Conservation (phyloP, 2,329 filamentous ascomycete species). For the Xylaria sp. region DNA sequence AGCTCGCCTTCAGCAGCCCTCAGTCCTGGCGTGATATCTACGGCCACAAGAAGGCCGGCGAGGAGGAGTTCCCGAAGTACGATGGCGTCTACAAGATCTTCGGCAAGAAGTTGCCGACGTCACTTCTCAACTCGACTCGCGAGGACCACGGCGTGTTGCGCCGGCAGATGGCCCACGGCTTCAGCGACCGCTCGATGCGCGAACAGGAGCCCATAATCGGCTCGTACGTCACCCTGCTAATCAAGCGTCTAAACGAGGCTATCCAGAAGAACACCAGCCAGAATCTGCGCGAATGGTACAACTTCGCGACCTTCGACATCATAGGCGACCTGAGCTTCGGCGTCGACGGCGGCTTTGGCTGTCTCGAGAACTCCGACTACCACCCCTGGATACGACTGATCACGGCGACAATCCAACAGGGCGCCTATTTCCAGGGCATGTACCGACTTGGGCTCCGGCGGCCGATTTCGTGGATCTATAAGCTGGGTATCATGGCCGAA, state of each 20-base stretch:
- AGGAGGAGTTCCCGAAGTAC: slow-evolving; percentile 48
- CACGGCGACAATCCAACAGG: slow-evolving; percentile 41
- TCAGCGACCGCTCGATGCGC: slow-evolving; percentile 54
- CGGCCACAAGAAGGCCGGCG: slow-evolving; percentile 48
- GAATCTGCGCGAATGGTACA: slow-evolving; percentile 54
- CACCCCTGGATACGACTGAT: slow-evolving; percentile 52
- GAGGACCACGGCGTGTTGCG: slow-evolving; percentile 50
- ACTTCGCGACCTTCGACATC: slow-evolving; percentile 56
- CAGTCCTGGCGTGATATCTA: slow-evolving; percentile 56
- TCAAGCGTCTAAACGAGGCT: slow-evolving; percentile 43
- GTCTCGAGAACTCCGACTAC: slow-evolving; percentile 48
- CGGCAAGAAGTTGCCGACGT: slow-evolving; percentile 39
- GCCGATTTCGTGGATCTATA: slow-evolving; percentile 22
- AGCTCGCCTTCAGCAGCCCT: slow-evolving; percentile 54
- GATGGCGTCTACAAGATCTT: slow-evolving; percentile 44
- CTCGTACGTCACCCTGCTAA: slow-evolving; percentile 52
- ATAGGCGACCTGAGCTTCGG: slow-evolving; percentile 61
- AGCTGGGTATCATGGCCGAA: slow-evolving; percentile 17
- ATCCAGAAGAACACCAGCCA: slow-evolving; percentile 14
- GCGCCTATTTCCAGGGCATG: slow-evolving; percentile 27
- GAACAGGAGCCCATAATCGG: slow-evolving; percentile 56
- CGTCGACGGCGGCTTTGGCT: slow-evolving; percentile 52
- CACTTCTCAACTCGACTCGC: slow-evolving; percentile 47
- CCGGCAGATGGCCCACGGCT: slow-evolving; percentile 53
- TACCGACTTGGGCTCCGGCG: slow-evolving; percentile 24